Base-by-base conservation (phyloP, 2,329 filamentous ascomycete species). In the Pseudogymnoascus verrucosus region DNA sequence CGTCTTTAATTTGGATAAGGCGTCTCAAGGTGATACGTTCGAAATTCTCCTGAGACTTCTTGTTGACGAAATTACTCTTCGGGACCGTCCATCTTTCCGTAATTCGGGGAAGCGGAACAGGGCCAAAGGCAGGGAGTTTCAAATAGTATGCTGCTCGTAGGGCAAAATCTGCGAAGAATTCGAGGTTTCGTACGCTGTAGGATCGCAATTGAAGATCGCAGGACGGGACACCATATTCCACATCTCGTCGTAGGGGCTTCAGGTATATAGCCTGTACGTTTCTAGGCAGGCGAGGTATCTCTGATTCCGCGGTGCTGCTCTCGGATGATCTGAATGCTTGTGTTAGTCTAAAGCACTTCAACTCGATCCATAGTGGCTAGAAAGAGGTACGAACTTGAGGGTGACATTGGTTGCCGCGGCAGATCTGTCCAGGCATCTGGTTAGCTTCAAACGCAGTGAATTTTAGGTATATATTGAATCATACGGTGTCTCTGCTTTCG, bases 31-130 rank as follows among this genome's bases (percentile, higher is more conserved):
- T 99, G 65, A 95, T 88, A 63, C 95, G 84, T 79, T 98, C 93
- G 73, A 96, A 99, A 77, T 99, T 99, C 78, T 99, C 95, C 77
- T 99, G 93, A 39, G 86, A 89, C 79, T 99, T 99, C 79, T 98
- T 99, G 81, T 91, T 90, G 68, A 97, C 91, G 80, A 99, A 99
- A 75, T 90, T 89, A 72, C 86, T 86, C 71, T 86, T 85, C 8
- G 92, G 91, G 1, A 98, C 92, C 0, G 95, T 98, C 95, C 95
- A 99, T 71, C 93, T 86, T 79, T 99, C 91, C 14, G 85, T 89
- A 68, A 93, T 91, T 64, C 89, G 86, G 1, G 95, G 95, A 16
- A 99, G 80, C 10, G 93, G 91, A 5, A 95, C 81, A 5, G 95
- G 93, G 0, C 95, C 95, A 57, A 85, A 89, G 2, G 92, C 92